Conservation (phyloP, 768 basidiomycete species). For the Calocybe gangraenosa region DNA sequence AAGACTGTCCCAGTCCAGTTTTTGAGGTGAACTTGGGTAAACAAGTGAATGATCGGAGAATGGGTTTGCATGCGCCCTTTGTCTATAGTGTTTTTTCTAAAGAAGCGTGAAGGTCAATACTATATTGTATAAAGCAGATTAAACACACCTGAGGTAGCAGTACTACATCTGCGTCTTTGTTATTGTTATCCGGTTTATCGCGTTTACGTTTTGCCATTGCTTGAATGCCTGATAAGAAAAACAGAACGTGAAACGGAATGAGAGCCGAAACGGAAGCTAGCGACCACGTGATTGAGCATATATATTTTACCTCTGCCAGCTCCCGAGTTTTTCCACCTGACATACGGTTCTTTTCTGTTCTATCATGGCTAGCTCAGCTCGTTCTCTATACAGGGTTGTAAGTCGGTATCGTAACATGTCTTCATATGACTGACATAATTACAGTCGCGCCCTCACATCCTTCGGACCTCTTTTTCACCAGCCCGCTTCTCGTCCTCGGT, state of each 20-base stretch:
- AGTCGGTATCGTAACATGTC: slow-evolving; percentile 15
- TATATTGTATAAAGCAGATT: neutral
- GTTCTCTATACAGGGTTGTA: slow-evolving; percentile 35
- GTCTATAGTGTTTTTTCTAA: slow-evolving; percentile 81
- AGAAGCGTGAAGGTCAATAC: slow-evolving; percentile 2
- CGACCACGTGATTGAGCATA: slow-evolving; percentile 21
- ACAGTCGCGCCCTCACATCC: slow-evolving; percentile 48
- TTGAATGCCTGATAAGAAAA: neutral
- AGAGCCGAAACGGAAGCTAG: slow-evolving; percentile 13
- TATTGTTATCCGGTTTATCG: slow-evolving; percentile 12
- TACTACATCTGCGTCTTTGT: slow-evolving; percentile 10
- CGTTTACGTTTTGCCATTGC: slow-evolving; percentile 34
- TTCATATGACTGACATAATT: slow-evolving; percentile 5
- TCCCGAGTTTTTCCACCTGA: slow-evolving; percentile 15
- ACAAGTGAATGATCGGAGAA: slow-evolving; percentile 86
- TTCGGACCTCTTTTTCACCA: slow-evolving; percentile 40
- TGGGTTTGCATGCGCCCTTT: slow-evolving; percentile 81
- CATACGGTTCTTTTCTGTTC: slow-evolving; percentile 9
- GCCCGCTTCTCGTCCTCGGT: slow-evolving; percentile 63
- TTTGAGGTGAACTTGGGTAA: slow-evolving; percentile 74
- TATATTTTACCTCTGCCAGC: slow-evolving; percentile 11
- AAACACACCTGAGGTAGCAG: slow-evolving; percentile 48
- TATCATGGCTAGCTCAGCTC: slow-evolving; percentile 39
- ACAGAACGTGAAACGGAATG: slow-evolving; percentile 5
- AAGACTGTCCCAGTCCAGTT: slow-evolving; percentile 79